These are phyloP conservation scores for Fremontodendron californicum DNA, from an alignment of 345 rosid species.

Conservation along the genomic window DNA sequence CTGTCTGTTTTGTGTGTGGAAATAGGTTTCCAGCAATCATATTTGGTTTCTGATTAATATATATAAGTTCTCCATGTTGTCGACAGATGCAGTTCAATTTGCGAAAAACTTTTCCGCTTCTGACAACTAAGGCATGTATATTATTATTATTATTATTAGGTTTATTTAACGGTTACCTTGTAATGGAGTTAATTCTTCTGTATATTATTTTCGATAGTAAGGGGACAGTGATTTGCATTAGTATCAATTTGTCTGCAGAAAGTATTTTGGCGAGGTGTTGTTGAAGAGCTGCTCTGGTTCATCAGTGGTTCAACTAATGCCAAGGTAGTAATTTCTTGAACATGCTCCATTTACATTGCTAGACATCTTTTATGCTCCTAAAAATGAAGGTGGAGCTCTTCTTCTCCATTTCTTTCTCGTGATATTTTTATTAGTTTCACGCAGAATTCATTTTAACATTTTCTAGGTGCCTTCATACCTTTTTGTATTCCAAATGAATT, in stretches of 20 bases:
- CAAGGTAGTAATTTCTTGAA: constrained; percentile 45
- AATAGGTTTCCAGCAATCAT: not conserved
- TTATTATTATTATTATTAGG: not conserved
- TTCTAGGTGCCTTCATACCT: not conserved
- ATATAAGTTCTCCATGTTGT: not conserved
- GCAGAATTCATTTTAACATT: not conserved
- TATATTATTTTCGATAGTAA: not conserved
- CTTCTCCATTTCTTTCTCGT: not conserved
- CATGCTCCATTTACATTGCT: not conserved
- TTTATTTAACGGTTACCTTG: not conserved
- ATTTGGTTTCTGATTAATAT: constrained; percentile 12
- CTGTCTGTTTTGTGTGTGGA: constrained; percentile 6
- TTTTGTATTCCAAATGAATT: not conserved
- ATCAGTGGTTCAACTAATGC: constrained; percentile 94
- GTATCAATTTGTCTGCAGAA: constrained; percentile 40
- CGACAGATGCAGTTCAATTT: constrained; percentile 76
- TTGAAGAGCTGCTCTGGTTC: constrained; percentile 98
- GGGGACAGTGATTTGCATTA: not conserved
- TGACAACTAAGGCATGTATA: constrained; percentile 76
- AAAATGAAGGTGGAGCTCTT: not conserved
- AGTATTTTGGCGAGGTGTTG: constrained; percentile 98
- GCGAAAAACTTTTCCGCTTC: constrained; percentile 79
- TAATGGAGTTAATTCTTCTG: not conserved
- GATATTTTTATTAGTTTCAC: not conserved
- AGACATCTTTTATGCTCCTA: not conserved